Evolutionary conservation across 306 rosid genomes (phyloP).

Genomic region (Gleditsia sinensis): DNA sequence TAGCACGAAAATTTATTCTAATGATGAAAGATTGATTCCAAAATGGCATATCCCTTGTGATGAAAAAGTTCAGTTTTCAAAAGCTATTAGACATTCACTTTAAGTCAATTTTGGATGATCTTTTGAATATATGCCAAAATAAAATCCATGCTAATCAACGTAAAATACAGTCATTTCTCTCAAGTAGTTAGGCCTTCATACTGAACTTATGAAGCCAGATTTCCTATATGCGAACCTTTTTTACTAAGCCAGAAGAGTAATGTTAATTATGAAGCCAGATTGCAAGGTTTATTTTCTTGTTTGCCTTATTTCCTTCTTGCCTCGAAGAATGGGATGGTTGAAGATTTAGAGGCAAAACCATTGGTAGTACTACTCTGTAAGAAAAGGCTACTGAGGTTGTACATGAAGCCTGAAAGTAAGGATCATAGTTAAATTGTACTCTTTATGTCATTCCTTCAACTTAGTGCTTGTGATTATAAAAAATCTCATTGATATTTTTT

Average conservation of each 20-base stretch:
- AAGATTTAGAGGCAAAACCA: conserved; percentile 67
- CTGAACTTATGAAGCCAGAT: not conserved
- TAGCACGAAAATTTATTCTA: conserved; percentile 69
- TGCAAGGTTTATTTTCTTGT: conserved; percentile 98
- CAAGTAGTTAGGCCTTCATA: conserved; percentile 9
- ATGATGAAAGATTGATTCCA: conserved; percentile 58
- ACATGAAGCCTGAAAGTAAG: conserved; percentile 90
- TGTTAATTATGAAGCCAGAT: not conserved
- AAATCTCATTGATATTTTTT: conserved; percentile 33
- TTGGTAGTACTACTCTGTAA: conserved; percentile 81
- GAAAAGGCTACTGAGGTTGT: conserved; percentile 89
- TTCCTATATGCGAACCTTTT: conserved; percentile 26
- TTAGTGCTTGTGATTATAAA: conserved; percentile 28
- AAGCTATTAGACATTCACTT: conserved; percentile 92
- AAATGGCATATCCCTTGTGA: conserved; percentile 93
- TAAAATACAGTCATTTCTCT: conserved; percentile 33
- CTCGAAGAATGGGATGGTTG: conserved; percentile 64
- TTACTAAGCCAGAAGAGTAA: conserved; percentile 16
- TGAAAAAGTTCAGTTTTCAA: conserved; percentile 85
- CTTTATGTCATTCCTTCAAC: conserved; percentile 27
- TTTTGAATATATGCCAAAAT: conserved; percentile 72
- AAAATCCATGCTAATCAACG: conserved; percentile 87
- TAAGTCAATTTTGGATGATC: conserved; percentile 90
- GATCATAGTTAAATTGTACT: conserved; percentile 25
- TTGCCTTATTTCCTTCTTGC: conserved; percentile 88